phyloP scores from a whole-genome alignment of 495 filamentous ascomycete species.

The Aspergillus sclerotioniger region DNA sequence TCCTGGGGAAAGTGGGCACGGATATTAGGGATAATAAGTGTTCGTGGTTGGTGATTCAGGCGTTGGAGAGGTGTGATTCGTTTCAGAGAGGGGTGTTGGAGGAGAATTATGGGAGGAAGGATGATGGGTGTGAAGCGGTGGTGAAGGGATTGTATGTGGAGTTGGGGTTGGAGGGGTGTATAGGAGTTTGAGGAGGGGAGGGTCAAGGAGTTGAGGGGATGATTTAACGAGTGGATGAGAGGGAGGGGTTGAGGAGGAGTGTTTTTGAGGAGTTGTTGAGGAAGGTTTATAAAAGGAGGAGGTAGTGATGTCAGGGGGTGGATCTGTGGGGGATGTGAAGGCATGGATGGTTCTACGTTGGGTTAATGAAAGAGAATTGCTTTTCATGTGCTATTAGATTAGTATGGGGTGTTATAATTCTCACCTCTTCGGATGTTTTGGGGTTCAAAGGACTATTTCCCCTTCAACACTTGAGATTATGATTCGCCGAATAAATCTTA shows the following conservation, averaged over 20 bases:
- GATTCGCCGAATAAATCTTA: no score
- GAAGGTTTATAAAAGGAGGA: neutral
- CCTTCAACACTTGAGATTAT: no score
- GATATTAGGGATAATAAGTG: conserved; percentile 96
- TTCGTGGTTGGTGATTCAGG: conserved; percentile 85
- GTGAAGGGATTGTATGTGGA: neutral
- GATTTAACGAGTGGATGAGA: neutral
- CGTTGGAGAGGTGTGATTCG: conserved; percentile 61
- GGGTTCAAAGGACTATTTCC: no score
- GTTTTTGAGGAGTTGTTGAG: neutral
- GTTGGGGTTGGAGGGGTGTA: neutral
- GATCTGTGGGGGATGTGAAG: no score
- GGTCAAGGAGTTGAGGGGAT: neutral
- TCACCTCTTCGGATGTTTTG: no score
- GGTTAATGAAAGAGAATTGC: no score
- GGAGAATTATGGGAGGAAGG: conserved; percentile 56
- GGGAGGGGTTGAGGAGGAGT: neutral
- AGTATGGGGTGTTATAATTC: no score
- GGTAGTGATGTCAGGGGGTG: no score
- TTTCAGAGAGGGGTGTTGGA: conserved; percentile 69
- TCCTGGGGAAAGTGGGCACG: conserved; percentile 92
- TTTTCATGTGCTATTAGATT: no score
- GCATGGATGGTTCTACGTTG: no score
- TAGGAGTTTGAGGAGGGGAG: neutral
- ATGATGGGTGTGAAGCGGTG: neutral